Base-by-base conservation (phyloP, 1,284 basidiomycete species). In the Puccinia novopanici region DNA sequence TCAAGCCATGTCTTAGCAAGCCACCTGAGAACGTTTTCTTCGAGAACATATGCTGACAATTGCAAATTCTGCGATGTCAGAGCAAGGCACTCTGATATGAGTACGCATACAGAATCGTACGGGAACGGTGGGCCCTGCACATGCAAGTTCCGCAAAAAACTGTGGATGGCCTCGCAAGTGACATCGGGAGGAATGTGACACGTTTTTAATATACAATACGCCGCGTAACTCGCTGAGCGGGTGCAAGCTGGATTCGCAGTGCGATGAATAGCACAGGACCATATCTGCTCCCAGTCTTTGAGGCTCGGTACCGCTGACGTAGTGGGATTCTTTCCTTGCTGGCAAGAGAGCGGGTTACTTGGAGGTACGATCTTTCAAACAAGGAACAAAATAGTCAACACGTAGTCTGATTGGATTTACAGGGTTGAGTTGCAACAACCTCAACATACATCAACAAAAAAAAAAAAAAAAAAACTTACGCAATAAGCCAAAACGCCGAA, bases 21-120 rank as follows among this genome's bases (percentile, higher is more conserved):
- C 94, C 95, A 98, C 52, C 87, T 89, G 22, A 95, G 84, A 0
- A 93, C 90, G 84, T 93, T 93, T 83, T 94, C 92, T 84, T 93
- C 92, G 19, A 96, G 87, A 50, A 91, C 90, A 88, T 92, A 89
- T 4, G 91, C 89, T 85, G 93, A 93, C 10, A 24, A 91, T 89
- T 63, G 92, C 91, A 84, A 97, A 93, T 83, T 91, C 90, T 79
- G 89, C 90, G 0, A 92, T 90, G 22, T 92, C 86, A 30, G 87
- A 88, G 45, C 96, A 87, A 80, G 90, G 91, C 30, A 89, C 87
- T 19, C 89, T 86, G 63, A 98, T 87, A 84, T 98, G 92, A 70
- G 88, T 87, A 63, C 27, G 87, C 94, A 95, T 34, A 95, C 92
- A 0, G 94, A 90, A 84, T 98, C 95, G 83, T 89, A 91, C 0